Percentiles rank a stretch among this genome's conserved stretches.
phyloP scores from a whole-genome alignment of 2,329 filamentous ascomycete genomes.

The Juglanconis oblonga region DNA sequence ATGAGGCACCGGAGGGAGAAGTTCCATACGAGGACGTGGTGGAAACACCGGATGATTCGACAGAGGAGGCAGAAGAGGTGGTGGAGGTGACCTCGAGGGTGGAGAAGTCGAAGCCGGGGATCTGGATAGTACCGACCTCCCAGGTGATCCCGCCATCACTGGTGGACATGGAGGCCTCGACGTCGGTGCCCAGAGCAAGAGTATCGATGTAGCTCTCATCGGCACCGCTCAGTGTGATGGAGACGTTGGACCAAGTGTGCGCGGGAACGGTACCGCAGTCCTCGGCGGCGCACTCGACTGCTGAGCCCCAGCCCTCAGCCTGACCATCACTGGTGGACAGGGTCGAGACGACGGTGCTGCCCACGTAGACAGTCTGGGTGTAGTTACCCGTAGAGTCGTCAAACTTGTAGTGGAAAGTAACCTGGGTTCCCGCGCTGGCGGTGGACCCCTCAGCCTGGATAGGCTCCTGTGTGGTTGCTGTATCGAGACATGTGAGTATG shows the following conservation, averaged over 20 bases:
- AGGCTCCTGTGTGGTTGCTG: slow-evolving; percentile 29
- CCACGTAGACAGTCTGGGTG: slow-evolving; percentile 36
- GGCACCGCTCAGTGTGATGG: slow-evolving; percentile 16
- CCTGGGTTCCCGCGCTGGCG: slow-evolving; percentile 27
- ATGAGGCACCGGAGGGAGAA: too few relatives aligned
- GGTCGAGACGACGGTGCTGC: slow-evolving; percentile 33
- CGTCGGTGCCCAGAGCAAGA: slow-evolving; percentile 4
- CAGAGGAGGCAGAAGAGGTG: not conserved
- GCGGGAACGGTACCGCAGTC: slow-evolving; percentile 58
- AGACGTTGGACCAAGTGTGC: slow-evolving; percentile 17
- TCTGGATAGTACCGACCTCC: slow-evolving; percentile 17
- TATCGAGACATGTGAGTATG: not conserved
- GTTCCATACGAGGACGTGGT: not conserved
- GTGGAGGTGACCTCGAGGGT: not conserved
- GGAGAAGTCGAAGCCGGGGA: slow-evolving; percentile 14
- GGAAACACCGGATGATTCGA: not conserved
- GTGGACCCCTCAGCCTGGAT: slow-evolving; percentile 28
- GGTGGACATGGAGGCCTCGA: slow-evolving; percentile 14
- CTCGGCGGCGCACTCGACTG: slow-evolving; percentile 65
- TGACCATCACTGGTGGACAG: slow-evolving; percentile 42
- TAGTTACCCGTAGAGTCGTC: slow-evolving; percentile 37
- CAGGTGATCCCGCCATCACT: slow-evolving; percentile 16
- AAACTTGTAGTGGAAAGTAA: slow-evolving; percentile 37
- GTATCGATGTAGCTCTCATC: slow-evolving; percentile 14
- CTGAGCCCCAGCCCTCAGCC: slow-evolving; percentile 40